Conservation (phyloP, 805 yeast species). For the Monosporozyma unispora region DNA sequence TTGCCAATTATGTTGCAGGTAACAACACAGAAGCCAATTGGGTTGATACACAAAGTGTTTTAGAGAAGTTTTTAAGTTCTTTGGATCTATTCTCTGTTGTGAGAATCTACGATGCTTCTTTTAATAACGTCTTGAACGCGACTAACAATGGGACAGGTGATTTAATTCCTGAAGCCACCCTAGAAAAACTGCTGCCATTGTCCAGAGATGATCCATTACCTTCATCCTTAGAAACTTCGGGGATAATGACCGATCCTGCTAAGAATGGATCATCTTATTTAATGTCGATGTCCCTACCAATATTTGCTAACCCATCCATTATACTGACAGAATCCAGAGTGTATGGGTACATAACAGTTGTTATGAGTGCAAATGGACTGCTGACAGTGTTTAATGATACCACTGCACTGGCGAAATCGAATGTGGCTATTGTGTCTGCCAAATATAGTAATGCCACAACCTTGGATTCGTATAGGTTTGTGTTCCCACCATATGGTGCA, state of each 20-base stretch:
- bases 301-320: constrained; percentile 65
- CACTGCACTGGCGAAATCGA: constrained; percentile 33
- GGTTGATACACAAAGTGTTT: constrained; percentile 37
- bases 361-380: constrained; percentile 40
- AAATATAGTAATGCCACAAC: constrained; percentile 16
- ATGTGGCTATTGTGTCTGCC: constrained; percentile 28
- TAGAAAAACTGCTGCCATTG: constrained; percentile 42
- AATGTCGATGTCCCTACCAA: constrained; percentile 71
- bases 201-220: constrained; percentile 40
- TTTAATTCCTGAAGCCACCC: constrained; percentile 24
- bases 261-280: constrained; percentile 39
- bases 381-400: constrained; percentile 34
- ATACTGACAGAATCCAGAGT: constrained; percentile 47
- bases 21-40: constrained; percentile 47
- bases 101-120: constrained; percentile 54
- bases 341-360: constrained; percentile 63
- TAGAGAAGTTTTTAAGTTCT: constrained; percentile 56
- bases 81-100: constrained; percentile 57
- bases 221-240: constrained; percentile 34
- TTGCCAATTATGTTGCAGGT: constrained; percentile 62
- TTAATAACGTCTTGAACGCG: constrained; percentile 38
- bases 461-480: constrained; percentile 33
- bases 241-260: constrained; percentile 62
- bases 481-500: constrained; percentile 33
- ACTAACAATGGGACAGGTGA: constrained; percentile 35